Percentiles rank a stretch among this genome's conserved stretches.
phyloP scores from a whole-genome alignment of 306 rosid species.

The Nissolia schottii region DNA sequence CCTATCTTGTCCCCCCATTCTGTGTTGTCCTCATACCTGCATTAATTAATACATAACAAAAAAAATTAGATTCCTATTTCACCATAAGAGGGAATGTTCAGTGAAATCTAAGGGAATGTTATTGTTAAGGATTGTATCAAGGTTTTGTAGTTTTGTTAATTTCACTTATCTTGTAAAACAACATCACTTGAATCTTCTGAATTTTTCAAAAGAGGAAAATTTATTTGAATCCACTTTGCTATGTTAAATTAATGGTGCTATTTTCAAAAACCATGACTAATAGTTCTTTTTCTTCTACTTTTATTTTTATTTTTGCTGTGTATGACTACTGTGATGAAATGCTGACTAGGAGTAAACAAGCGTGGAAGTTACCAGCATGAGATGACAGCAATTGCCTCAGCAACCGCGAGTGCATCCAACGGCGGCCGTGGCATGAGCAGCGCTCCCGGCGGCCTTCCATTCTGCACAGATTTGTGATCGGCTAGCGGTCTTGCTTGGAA shows the following conservation, averaged over 20 bases:
- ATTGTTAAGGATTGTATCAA: too few relatives aligned
- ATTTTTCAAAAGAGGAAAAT: too few relatives aligned
- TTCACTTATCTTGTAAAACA: too few relatives aligned
- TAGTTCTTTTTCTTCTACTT: too few relatives aligned
- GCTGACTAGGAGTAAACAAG: neutral
- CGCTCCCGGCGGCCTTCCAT: conserved; percentile 81
- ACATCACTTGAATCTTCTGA: too few relatives aligned
- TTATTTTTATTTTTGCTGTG: too few relatives aligned
- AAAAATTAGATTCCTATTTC: neutral
- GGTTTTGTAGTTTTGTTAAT: too few relatives aligned
- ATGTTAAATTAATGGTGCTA: too few relatives aligned
- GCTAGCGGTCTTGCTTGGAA: conserved; percentile 80
- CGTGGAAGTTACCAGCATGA: conserved; percentile 62
- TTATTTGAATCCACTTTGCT: too few relatives aligned
- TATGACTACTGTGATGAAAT: neutral
- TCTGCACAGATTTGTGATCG: conserved; percentile 65
- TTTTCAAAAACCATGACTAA: neutral
- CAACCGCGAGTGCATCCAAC: conserved; percentile 80
- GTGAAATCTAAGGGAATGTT: too few relatives aligned
- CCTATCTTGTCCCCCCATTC: conserved; percentile 89
- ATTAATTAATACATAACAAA: neutral
- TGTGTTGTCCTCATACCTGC: conserved; percentile 79
- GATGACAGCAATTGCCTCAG: conserved; percentile 82
- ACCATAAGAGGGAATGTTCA: too few relatives aligned
- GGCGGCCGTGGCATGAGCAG: conserved; percentile 60